Evolutionary conservation across 192 early-diverging fungal species (phyloP), one percentile per base, ranked within the genome.

Genomic region (Mortierella hygrophila): DNA sequence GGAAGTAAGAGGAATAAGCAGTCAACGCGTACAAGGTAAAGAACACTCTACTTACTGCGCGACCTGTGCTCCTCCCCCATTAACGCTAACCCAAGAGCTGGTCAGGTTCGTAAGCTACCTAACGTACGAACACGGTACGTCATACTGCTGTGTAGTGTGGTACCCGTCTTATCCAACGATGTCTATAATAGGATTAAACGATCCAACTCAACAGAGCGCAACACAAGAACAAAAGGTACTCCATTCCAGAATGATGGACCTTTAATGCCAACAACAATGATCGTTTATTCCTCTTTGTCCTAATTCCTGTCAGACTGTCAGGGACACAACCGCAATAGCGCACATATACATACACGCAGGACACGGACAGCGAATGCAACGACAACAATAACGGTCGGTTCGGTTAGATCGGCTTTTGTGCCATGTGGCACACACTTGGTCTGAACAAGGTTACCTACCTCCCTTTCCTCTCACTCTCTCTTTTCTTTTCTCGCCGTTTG

Each of bases 51-150:
- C n/a, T 26, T 26, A 65, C 60, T 55, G 54, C 29, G 11, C 60
- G 0, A 15, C 11, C 4, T 6, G 29, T 15, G 38, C 38, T 15
- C 41, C 15, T n/a, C 70, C 23, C 21, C 60, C 29, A 32, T 65
- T 63, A 63, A 10, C 60, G 60, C 60, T 11, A 63, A 18, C n/a
- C 2, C 55, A 60, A 26, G n/a, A 60, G 60, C 29, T 52, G 42
- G 72, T 73, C 72, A 73, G 23, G 72, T 73, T 73, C 72, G 26
- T 26, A 73, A 73, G 40, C n/a, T 46, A 29, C 42, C 72, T 73
- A 42, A 38, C 1, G 55, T 60, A 60, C n/a, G 54, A 18, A 6
- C 5, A 54, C 18, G 15, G 18, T 21, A 54, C 18, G 18, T 16
- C 18, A 16, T 23, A 63, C 26, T 1, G 10, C 23, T 26, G 54